Percentiles rank a stretch among this genome's conserved stretches.
These are phyloP conservation scores for Ceratocystis cacaofunesta DNA, from an alignment of 2,329 filamentous ascomycete genomes.

Conservation along the genomic window DNA sequence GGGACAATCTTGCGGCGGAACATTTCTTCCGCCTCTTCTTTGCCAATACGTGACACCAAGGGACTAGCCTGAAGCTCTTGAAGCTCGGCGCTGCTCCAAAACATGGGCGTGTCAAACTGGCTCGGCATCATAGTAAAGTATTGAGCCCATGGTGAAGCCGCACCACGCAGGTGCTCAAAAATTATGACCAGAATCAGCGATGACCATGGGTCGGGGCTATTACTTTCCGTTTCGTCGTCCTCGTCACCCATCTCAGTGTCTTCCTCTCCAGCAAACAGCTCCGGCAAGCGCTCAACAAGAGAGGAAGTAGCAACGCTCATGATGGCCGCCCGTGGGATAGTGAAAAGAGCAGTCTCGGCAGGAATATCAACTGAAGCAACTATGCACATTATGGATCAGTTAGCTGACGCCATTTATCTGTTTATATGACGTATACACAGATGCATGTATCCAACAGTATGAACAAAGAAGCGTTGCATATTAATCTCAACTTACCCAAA, in stretches of 20 bases:
- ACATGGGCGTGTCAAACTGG: constrained; percentile 76
- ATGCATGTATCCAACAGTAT: not conserved
- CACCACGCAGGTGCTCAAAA: constrained; percentile 51
- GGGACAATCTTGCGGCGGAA: constrained; percentile 45
- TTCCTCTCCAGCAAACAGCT: constrained; percentile 33
- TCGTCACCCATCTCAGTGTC: constrained; percentile 22
- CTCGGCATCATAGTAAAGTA: constrained; percentile 64
- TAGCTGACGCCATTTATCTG: not conserved
- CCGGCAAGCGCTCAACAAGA: constrained; percentile 42
- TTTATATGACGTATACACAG: not conserved
- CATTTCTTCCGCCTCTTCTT: constrained; percentile 51
- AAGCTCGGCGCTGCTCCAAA: constrained; percentile 62
- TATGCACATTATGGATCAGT: constrained; percentile 23
- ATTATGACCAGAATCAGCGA: constrained; percentile 62
- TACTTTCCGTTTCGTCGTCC: constrained; percentile 24
- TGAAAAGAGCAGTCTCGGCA: constrained; percentile 65
- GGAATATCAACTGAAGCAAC: constrained; percentile 57
- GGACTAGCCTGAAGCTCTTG: constrained; percentile 60
- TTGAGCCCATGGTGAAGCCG: constrained; percentile 53
- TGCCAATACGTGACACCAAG: constrained; percentile 63
- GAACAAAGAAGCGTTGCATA: not conserved
- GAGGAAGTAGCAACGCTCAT: constrained; percentile 60
- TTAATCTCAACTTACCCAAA: constrained; percentile 30
- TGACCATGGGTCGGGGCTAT: constrained; percentile 38
- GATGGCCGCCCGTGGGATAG: constrained; percentile 56